Evolutionary conservation across 768 basidiomycete genomes (phyloP).

Genomic region (Mycena haematopus): DNA sequence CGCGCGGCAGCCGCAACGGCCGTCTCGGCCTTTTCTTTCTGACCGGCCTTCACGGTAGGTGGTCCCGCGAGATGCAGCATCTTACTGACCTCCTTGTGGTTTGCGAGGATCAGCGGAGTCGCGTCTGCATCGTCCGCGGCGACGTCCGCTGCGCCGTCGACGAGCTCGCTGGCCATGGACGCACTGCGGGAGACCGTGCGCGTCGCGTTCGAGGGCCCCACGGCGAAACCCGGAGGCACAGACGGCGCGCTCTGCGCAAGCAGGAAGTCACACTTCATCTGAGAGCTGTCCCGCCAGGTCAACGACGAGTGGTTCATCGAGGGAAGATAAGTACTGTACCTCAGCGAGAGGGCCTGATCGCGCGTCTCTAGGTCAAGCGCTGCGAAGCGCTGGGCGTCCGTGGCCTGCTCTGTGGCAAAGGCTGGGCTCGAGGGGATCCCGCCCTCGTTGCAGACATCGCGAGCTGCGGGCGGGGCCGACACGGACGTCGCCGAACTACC

Average conservation of each 20-base stretch:
- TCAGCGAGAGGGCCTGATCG: neutral
- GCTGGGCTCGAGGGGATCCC: constrained; percentile 1
- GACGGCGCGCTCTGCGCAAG: neutral
- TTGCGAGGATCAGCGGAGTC: neutral
- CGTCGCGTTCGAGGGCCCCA: neutral
- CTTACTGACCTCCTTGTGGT: neutral
- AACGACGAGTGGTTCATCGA: neutral
- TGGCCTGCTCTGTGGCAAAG: neutral
- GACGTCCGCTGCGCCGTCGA: neutral
- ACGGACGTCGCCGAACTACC: neutral
- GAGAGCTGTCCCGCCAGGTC: neutral
- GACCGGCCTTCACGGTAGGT: constrained; percentile 1
- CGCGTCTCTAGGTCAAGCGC: constrained; percentile 8
- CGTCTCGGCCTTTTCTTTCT: constrained; percentile 9
- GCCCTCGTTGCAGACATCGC: constrained; percentile 1
- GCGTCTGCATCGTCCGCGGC: neutral
- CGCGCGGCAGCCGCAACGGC: neutral
- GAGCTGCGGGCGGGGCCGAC: neutral
- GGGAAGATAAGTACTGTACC: neutral
- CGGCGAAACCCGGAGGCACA: neutral
- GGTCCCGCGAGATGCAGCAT: constrained; percentile 2
- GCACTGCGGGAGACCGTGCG: neutral
- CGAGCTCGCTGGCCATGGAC: neutral
- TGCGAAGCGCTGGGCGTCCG: neutral
- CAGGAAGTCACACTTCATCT: constrained; percentile 7